Conservation (phyloP, 371 early-diverging fungal genomes). For the Mucor sp. region DNA sequence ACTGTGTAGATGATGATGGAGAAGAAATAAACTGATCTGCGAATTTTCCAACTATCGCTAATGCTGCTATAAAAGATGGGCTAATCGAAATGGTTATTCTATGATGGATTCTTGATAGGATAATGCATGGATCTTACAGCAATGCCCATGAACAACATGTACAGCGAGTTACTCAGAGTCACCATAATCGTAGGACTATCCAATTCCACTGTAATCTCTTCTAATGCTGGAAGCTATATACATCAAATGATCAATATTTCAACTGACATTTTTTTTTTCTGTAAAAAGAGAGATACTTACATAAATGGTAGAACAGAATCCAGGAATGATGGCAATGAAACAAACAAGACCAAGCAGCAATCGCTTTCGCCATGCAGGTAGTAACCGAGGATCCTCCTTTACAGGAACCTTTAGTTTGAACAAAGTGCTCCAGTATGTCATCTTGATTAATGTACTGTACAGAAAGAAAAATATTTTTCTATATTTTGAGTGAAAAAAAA, state of each 20-base stretch:
- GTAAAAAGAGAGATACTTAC: conserved; percentile 20
- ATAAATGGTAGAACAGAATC: conserved; percentile 53
- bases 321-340: conserved; percentile 50
- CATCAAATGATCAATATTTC: background rate
- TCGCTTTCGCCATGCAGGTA: conserved; percentile 44
- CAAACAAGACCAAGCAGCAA: conserved; percentile 39
- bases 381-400: conserved; percentile 34
- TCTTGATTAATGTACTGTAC: background rate
- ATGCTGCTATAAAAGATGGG: conserved; percentile 71
- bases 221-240: conserved; percentile 56
- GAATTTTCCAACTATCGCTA: conserved; percentile 70
- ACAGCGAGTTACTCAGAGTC: conserved; percentile 62
- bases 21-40: conserved; percentile 65
- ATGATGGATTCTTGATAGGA: background rate
- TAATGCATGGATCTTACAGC: conserved; percentile 30
- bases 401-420: conserved; percentile 16
- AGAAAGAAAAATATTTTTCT: background rate
- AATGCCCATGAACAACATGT: conserved; percentile 67
- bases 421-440: conserved; percentile 19
- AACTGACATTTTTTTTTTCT: background rate
- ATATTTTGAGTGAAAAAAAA: background rate
- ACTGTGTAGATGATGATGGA: conserved; percentile 63
- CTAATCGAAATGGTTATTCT: conserved; percentile 8
- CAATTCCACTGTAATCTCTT: conserved; percentile 35
- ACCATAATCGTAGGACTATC: conserved; percentile 50